phyloP scores from a whole-genome alignment of 1,284 basidiomycete genomes.

The Moesziomyces antarcticus region DNA sequence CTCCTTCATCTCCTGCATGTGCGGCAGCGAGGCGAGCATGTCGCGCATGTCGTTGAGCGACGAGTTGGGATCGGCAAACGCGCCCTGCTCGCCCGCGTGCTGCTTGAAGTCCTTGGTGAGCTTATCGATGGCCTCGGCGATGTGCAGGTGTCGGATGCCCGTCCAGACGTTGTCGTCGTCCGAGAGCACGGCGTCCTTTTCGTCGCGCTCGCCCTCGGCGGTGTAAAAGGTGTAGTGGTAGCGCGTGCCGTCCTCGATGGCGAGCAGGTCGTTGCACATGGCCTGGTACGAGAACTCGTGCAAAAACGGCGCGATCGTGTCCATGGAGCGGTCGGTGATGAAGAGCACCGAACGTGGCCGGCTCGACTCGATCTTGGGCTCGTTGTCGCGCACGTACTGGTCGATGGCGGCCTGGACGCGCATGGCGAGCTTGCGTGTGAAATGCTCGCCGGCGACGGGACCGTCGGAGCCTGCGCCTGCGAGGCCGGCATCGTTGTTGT shows the following conservation, averaged over 20 bases:
- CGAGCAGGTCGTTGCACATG: constrained; percentile 94
- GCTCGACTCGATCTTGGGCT: constrained; percentile 75
- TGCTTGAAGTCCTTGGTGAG: constrained; percentile 93
- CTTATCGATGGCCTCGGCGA: constrained; percentile 97
- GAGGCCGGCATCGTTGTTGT: constrained; percentile 14
- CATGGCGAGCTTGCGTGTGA: constrained; percentile 61
- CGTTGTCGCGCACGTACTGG: constrained; percentile 44
- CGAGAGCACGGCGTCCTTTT: constrained; percentile 83
- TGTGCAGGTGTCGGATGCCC: constrained; percentile 93
- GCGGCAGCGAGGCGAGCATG: constrained; percentile 93
- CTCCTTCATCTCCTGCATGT: constrained; percentile 94
- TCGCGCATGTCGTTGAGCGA: constrained; percentile 98
- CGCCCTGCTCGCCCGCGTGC: constrained; percentile 91
- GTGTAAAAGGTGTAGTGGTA: constrained; percentile 77
- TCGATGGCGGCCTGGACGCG: constrained; percentile 57
- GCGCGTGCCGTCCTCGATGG: constrained; percentile 80
- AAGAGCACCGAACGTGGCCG: constrained; percentile 85
- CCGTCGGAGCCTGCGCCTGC: constrained; percentile 16
- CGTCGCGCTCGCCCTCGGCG: constrained; percentile 78
- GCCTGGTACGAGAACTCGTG: constrained; percentile 99
- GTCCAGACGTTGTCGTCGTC: constrained; percentile 92
- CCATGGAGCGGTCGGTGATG: constrained; percentile 95
- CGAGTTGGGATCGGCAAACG: constrained; percentile 76
- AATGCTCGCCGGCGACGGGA: constrained; percentile 45
- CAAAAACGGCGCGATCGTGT: constrained; percentile 86